Conservation (phyloP, 768 basidiomycete genomes). For the Russula lepida region DNA sequence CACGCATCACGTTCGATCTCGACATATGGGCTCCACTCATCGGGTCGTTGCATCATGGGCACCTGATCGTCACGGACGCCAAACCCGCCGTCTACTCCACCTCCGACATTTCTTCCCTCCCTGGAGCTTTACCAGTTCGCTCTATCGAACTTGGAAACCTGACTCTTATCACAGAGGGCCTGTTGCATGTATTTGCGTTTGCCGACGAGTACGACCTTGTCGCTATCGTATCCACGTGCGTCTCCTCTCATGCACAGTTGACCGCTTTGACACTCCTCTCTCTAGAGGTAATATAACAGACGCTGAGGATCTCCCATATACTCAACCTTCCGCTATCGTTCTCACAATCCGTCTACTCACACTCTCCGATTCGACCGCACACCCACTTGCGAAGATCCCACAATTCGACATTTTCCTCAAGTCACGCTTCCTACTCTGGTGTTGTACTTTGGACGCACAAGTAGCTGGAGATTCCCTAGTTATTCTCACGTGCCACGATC, state of each 20-base stretch:
- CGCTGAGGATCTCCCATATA: background rate
- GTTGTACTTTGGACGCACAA: slow-evolving; percentile 13
- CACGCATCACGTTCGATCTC: slow-evolving; percentile 13
- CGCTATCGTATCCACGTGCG: slow-evolving; percentile 10
- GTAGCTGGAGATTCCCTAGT: slow-evolving; percentile 10
- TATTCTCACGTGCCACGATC: slow-evolving; percentile 13
- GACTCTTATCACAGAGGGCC: slow-evolving; percentile 9
- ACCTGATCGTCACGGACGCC: slow-evolving; percentile 11
- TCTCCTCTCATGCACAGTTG: background rate
- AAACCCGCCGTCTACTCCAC: slow-evolving; percentile 14
- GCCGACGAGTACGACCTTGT: slow-evolving; percentile 13
- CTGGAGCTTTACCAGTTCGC: background rate
- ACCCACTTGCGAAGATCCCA: slow-evolving; percentile 11
- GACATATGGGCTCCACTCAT: slow-evolving; percentile 17
- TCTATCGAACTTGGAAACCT: slow-evolving; percentile 9
- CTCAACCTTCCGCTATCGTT: slow-evolving; percentile 2
- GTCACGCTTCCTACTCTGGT: slow-evolving; percentile 12
- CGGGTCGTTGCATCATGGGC: slow-evolving; percentile 14
- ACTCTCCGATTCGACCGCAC: slow-evolving; percentile 8
- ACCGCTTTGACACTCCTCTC: background rate
- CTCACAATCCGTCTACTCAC: slow-evolving; percentile 14
- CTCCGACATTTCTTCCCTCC: slow-evolving; percentile 12
- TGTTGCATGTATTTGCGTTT: slow-evolving; percentile 14
- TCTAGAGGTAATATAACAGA: slow-evolving; percentile 1
- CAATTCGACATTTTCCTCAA: slow-evolving; percentile 10